Percentiles rank a stretch among this genome's conserved stretches.
These are phyloP conservation scores for Candida khao-thaluensis DNA, from an alignment of 805 yeast species.

Conservation along the genomic window DNA sequence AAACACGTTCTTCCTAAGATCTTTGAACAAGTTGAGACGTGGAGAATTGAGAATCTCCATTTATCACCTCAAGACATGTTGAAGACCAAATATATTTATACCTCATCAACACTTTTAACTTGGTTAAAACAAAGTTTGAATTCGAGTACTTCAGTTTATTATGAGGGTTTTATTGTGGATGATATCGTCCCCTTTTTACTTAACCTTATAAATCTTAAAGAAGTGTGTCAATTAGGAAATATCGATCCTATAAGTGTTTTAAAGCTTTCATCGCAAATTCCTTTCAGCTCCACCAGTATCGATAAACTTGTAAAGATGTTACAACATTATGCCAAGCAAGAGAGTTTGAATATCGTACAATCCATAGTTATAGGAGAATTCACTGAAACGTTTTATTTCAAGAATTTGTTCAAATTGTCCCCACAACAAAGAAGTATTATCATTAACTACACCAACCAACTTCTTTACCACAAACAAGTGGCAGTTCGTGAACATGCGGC, in stretches of 20 bases:
- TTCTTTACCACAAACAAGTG: conserved; percentile 61
- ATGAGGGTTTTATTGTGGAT: conserved; percentile 49
- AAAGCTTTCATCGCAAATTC: conserved; percentile 45
- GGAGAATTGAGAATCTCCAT: conserved; percentile 35
- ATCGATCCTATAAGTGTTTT: conserved; percentile 52
- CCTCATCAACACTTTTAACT: conserved; percentile 61
- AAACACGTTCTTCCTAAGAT: conserved; percentile 36
- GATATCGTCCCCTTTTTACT: conserved; percentile 70
- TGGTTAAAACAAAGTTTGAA: conserved; percentile 56
- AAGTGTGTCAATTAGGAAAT: conserved; percentile 71
- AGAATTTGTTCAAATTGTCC: conserved; percentile 58
- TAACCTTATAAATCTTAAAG: conserved; percentile 64
- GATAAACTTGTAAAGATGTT: conserved; percentile 37
- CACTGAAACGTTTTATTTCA: conserved; percentile 67
- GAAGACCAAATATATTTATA: conserved; percentile 59
- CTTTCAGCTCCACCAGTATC: conserved; percentile 23
- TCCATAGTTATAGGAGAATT: conserved; percentile 64
- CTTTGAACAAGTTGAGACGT: conserved; percentile 44
- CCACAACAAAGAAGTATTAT: conserved; percentile 47
- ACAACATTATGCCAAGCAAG: conserved; percentile 29
- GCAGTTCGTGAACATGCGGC: conserved; percentile 78
- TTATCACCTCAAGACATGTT: conserved; percentile 55
- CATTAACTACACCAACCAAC: conserved; percentile 48
- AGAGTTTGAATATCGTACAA: conserved; percentile 46
- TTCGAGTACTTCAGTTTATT: conserved; percentile 52